Evolutionary conservation across 164 flowering plant genomes (phyloP).

Genomic region (Magnolia kwangsiensis): DNA sequence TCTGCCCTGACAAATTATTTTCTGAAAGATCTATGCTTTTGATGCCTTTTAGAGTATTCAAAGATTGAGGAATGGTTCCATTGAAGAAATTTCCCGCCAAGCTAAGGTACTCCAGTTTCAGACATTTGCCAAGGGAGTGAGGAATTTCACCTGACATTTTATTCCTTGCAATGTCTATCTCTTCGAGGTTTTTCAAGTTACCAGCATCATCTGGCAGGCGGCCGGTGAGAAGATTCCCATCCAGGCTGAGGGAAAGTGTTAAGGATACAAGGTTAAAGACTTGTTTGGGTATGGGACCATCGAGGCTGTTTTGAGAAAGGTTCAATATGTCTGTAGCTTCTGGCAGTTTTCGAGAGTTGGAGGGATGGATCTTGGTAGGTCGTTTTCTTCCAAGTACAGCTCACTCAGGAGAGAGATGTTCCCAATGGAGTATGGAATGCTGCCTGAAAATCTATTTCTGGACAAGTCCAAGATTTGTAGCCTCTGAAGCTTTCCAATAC

Average conservation of each 20-base stretch:
- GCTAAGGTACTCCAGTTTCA: conserved; percentile 8
- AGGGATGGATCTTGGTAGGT: conserved; percentile 7
- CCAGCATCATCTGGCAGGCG: conserved; percentile 32
- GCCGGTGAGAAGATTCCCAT: conserved; percentile 29
- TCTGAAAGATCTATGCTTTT: conserved; percentile 15
- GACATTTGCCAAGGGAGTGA: neutral
- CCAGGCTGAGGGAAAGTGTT: conserved; percentile 15
- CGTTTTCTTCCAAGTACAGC: neutral
- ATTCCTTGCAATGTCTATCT: conserved; percentile 26
- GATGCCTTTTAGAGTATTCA: conserved; percentile 9
- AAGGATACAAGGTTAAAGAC: conserved; percentile 15
- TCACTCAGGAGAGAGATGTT: conserved; percentile 16
- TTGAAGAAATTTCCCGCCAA: conserved; percentile 22
- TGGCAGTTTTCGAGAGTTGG: neutral
- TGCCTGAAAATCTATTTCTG: conserved; percentile 21
- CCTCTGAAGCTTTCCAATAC: conserved; percentile 26
- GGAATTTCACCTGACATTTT: conserved; percentile 39
- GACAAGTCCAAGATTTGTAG: conserved; percentile 15
- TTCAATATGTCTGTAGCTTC: neutral
- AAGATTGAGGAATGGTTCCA: conserved; percentile 26
- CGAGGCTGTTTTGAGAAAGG: conserved; percentile 1
- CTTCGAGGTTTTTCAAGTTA: conserved; percentile 15
- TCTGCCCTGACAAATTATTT: conserved; percentile 15
- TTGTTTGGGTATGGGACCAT: conserved; percentile 27
- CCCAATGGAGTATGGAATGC: conserved; percentile 28